Evolutionary conservation across 352 stramenopile species (phyloP), one percentile per base, ranked within the genome.

Genomic region (Phytophthora megakarya): DNA sequence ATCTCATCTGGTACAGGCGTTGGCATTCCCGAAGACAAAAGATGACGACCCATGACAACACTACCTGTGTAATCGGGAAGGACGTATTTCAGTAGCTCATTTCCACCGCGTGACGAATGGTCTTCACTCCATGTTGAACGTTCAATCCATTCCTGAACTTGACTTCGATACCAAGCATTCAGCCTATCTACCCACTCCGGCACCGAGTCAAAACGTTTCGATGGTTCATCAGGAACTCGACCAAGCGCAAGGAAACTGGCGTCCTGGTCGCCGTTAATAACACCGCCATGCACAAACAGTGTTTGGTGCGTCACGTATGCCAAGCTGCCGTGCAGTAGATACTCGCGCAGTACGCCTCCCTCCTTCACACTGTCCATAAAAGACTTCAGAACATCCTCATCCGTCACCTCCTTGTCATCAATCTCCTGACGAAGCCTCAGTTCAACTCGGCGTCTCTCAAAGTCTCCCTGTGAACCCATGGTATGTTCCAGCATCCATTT

Each of bases 251-350:
- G 75, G 5, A 65, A 60, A 48, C 80, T 69, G 16, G 73, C 60
- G 3, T 62, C 40, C 18, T 80, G 65, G 19, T 72, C 66, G 12
- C 56, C 65, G 19, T 67, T 81, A 32, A 95, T 83, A 53, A 98
- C 85, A 1, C 92, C 93, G 28, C 93, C 93, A 53, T 98, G 93
- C 38, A 97, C 86, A 81, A 98, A 98, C n/a, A 98, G 76, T 52
- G 92, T 97, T 49, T 89, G 78, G 39, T 93, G 83, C 4, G 83
- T 58, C 35, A 94, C 69, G 45, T 87, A 93, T 32, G 86, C 92
- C 16, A 98, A 79, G 22, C 75, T 75, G 10, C 89, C 89, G 19
- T 84, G 64, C 48, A 89, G 46, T 32, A 98, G 72, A 71, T 96
- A 98, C 65, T 97, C 77, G 30, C 80, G 81, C 13, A 98, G 42